Base-by-base conservation (phyloP, 176 grass and related monocot species). In the Oryza australiensis region DNA sequence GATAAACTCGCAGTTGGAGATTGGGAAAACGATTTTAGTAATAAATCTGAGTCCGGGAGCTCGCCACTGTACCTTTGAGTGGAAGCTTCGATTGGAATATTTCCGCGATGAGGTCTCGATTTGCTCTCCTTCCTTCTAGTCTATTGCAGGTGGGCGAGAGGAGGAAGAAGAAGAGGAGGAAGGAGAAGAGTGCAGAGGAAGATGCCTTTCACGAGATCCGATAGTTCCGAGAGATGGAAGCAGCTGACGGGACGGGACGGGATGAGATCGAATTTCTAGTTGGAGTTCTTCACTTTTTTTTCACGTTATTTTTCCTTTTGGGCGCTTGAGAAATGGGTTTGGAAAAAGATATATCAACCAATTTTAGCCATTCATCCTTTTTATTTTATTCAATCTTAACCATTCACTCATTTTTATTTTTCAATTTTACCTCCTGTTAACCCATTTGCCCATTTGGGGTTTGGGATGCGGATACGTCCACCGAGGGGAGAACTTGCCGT, bases 161-260 rank as follows among this genome's bases (percentile, higher is more conserved):
- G 76, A 29, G 14, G 81, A 45, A 0, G 68, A 35, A 1, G 60
- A 75, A 13, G 67, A 42, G 35, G 1, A 37, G 7, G 35, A 7
- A 37, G 35, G 8, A 33, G 32, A 33, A 8, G 35, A 37, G 35
- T 37, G 8, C 0, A 5, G 81, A 78, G 40, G 82, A 53, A 30
- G 57, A 11, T 3, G 57, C 42, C 72, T 22, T 24, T 37, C 63
- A 9, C 46, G 63, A 74, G 79, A 86, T 86, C 83, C 79, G 88
- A 82, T 86, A 74, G 79, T 82, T 63, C 27, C 83, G 78, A 78
- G 35, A 73, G n/a, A 11, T 49, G 45, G 29, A 51, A 40, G 60
- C 42, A 46, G 32, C 7, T 37, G 35, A 37, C 35, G 35, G 35
- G 35, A 37, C 35, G 35, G 35, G 35, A 37, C 35, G 35, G 35